Base-by-base conservation (phyloP, 495 filamentous ascomycete species). In the Tuber aestivum region DNA sequence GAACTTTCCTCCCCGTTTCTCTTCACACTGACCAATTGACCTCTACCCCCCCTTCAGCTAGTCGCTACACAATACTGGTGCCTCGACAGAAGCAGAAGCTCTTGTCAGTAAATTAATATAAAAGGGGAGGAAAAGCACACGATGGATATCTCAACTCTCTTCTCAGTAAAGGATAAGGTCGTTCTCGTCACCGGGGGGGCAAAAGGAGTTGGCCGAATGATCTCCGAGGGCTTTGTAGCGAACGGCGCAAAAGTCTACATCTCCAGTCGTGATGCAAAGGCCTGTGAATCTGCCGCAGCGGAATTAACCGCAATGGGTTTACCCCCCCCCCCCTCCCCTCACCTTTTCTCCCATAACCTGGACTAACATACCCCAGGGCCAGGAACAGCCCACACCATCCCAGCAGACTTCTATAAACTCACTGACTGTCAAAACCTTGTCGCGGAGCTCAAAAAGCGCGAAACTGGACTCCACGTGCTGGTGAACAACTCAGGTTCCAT, bases 171-270 rank as follows among this genome's bases (percentile, higher is more conserved):
- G 80, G 83, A 78, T 78, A 86, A 86, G 81, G 83, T 84, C 40
- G 84, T 85, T 70, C 83, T 86, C 32, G 81, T 86, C 35, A 86
- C 85, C 23, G 85, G 85, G 41, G 85, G 89, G 71, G 89, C 89
- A 75, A 92, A 89, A 72, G 89, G 89, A 69, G 87, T 92, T 74
- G 90, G 91, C 38, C 88, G 92, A 70, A 95, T 94, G 92, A 92
- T 92, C 76, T 91, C 92, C 0, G 90, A 94, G 79, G 91, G 92
- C 3, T 91, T 92, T 77, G 91, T 93, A 0, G 85, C 88, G 40
- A 94, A 94, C 83, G 92, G 93, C 56, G 92, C 93, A 27, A 93
- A 89, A 56, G 92, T 94, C 42, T 94, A 94, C 84, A 94, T 95
- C 76, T 92, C 91, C 12, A 93, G 92, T 6, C 90, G 92, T 68